Evolutionary conservation across 805 yeast genomes (phyloP).

Genomic region (Monosporozyma solicola): DNA sequence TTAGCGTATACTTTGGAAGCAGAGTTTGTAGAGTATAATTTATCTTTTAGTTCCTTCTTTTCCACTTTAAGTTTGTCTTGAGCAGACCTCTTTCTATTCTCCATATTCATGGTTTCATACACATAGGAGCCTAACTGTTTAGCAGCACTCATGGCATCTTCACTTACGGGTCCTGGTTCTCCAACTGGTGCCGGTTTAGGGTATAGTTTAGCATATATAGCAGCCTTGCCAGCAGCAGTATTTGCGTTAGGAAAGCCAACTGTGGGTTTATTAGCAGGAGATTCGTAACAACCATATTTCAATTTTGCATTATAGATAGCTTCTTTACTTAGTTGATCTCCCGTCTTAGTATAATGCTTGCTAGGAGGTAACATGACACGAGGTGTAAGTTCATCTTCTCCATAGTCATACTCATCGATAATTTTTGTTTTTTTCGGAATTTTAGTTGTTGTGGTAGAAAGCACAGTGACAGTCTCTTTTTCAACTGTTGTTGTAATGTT

Average conservation of each 20-base stretch:
- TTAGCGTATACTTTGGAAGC: background rate
- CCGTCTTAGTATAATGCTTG: background rate
- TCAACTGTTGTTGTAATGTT: background rate
- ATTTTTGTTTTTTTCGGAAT: background rate
- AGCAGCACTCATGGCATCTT: slow-evolving; percentile 32
- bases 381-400: background rate
- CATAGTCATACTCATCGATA: background rate
- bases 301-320: slow-evolving; percentile 68
- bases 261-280: slow-evolving; percentile 37
- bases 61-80: slow-evolving; percentile 18
- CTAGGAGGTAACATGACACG: slow-evolving; percentile 1
- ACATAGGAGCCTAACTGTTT: slow-evolving; percentile 29
- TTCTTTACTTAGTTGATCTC: slow-evolving; percentile 57
- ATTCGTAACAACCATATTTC: slow-evolving; percentile 54
- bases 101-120: slow-evolving; percentile 16
- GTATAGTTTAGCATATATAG: slow-evolving; percentile 44
- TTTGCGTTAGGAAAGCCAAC: slow-evolving; percentile 54
- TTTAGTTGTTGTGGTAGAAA: background rate
- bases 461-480: background rate
- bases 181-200: background rate
- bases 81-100: slow-evolving; percentile 32
- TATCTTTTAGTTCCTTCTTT: background rate
- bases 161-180: background rate
- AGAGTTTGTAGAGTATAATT: slow-evolving; percentile 3
- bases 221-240: slow-evolving; percentile 64